Evolutionary conservation across 2,329 filamentous ascomycete species (phyloP), one percentile per base, ranked within the genome.

Genomic region (Colletotrichum tropicale): DNA sequence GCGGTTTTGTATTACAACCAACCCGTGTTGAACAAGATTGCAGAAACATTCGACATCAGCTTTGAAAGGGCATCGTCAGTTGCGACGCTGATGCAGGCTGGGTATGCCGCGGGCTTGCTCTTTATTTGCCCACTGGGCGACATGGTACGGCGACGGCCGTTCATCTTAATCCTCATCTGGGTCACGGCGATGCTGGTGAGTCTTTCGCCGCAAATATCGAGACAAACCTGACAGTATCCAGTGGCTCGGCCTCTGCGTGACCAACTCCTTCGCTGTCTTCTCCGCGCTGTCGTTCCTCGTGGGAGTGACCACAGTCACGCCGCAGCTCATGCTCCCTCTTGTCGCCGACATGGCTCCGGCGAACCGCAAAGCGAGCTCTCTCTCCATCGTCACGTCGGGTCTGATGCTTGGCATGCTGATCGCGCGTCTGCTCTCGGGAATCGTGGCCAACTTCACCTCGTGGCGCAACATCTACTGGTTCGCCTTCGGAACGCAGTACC

Each of bases 381-480:
- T 96, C 7, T 93, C 93, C 8, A 91, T 96, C 74, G 93, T 96
- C 9, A 92, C 94, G 3, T 95, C 93, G 0, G 95, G 94, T 2
- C 86, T 96, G 2, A 90, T 95, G 58, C 89, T 96, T 2, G 95
- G 95, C 18, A 91, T 97, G 77, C 88, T 98, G 3, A 87, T 96
- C 70, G 95, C 95, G 0, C 92, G 95, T 3, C 87, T 96, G 0
- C 88, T 97, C 1, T 93, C 94, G 0, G 95, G 95, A 2, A 91
- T 95, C 30, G 88, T 96, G 32, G 91, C 94, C 1, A 91, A 95
- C 79, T 96, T 91, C 80, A 93, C 92, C 0, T 88, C 89, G 77
- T 97, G 95, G 95, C 89, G 95, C 28, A 91, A 91, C 74, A 92
- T 96, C 9, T 97, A 96, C 86, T 96, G 94, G 94, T 87, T 96